These are phyloP conservation scores for Ceratocystiopsis sp. DNA, from an alignment of 2,329 filamentous ascomycete species.

Conservation along the genomic window DNA sequence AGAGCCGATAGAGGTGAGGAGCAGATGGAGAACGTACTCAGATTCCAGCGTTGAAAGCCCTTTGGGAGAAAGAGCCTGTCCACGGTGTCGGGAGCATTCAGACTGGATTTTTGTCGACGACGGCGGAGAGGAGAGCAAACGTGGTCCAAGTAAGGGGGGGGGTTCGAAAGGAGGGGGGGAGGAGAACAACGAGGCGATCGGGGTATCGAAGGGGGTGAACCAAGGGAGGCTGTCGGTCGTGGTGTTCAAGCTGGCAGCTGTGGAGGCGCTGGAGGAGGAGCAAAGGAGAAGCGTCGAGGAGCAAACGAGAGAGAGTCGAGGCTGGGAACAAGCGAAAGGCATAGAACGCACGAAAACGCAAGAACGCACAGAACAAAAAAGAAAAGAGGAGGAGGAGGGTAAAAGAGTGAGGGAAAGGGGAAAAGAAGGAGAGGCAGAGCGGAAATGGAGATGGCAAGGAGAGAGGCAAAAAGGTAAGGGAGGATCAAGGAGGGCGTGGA, in stretches of 20 bases:
- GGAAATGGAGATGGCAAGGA: neutral
- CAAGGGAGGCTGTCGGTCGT: neutral
- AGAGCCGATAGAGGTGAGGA: neutral
- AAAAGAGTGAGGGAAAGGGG: neutral
- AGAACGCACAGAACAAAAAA: neutral
- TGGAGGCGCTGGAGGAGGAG: neutral
- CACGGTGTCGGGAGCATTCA: slow-evolving; percentile 5
- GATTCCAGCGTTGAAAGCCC: slow-evolving; percentile 5
- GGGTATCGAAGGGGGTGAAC: neutral
- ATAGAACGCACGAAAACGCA: neutral
- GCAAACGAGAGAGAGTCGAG: no score
- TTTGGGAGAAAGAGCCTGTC: slow-evolving; percentile 5
- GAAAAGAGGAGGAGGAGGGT: neutral
- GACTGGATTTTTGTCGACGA: neutral
- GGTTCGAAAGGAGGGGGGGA: neutral
- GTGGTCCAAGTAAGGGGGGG: no score
- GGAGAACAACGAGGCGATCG: no score
- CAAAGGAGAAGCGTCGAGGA: no score
- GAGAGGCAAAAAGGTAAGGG: neutral
- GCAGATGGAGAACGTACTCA: neutral
- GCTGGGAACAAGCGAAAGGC: neutral
- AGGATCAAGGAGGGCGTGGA: no score
- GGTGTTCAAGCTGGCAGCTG: neutral
- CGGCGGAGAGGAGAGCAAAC: neutral
- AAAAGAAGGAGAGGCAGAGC: neutral